Evolutionary conservation across 192 early-diverging fungal genomes (phyloP), one percentile per base, ranked within the genome.

Genomic region (Linnemannia zychae): DNA sequence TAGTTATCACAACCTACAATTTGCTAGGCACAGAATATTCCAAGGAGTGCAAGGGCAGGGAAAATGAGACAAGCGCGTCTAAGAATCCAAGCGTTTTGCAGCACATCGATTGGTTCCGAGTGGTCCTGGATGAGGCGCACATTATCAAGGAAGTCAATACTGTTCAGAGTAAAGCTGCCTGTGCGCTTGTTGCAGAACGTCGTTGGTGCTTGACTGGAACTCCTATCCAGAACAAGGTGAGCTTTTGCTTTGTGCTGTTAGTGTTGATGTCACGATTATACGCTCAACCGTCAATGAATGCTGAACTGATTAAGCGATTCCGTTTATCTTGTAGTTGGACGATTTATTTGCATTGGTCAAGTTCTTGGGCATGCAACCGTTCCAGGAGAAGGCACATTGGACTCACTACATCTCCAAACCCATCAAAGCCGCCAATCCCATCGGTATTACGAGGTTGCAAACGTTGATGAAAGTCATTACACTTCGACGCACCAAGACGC

Each of bases 121-220:
- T 98, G 28, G 93, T 99, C 18, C 84, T 99, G 38, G 98, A 99
- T 81, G 98, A 99, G 85, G 98, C 98, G 0, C 98, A 99, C 78
- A 91, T 93, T 46, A 98, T 99, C 74, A 98, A 98, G 73, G 94
- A 96, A 77, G 88, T 92, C 13, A 93, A 87, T 38, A 97, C 95
- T 20, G 80, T 90, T 18, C 94, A 95, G 24, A 91, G 94, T 28
- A 93, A 93, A 72, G 97, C 95, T 0, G 92, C 93, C 3, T 92
- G 91, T 74, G 90, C 92, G 31, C 79, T 99, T 7, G 87, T 77
- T 6, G 94, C 94, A 2, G 88, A 91, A 63, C 83, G 94, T 3
- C 89, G 97, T 7, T 99, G 98, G 98, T 96, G 94, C 31, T 74
- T 99, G 47, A 97, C 97, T 5, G 97, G 97, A 28, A 98, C 97